Percentiles rank a stretch among this genome's conserved stretches.
phyloP scores from a whole-genome alignment of 352 stramenopile species.

The Saprolegnia parasitica region DNA sequence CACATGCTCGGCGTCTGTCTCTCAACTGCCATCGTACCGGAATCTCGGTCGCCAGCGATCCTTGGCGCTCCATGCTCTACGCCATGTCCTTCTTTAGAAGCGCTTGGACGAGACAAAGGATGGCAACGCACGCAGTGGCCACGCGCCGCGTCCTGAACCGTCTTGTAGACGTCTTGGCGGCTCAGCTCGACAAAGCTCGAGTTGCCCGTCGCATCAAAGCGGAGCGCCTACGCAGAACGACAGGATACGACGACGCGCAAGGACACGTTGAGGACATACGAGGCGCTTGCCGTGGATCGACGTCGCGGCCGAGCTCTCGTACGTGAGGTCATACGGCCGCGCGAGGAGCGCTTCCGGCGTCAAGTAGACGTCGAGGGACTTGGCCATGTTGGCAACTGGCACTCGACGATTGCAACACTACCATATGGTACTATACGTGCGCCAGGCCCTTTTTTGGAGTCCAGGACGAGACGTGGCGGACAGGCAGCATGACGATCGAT shows the following conservation, averaged over 20 bases:
- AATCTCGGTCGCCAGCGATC: neutral
- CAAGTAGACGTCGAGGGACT: constrained; percentile 1
- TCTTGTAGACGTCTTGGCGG: constrained; percentile 45
- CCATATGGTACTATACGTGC: too few species aligned
- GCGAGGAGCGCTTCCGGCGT: neutral
- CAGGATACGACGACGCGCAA: neutral
- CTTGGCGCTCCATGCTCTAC: too few species aligned
- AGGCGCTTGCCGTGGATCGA: constrained; percentile 10
- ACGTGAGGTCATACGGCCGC: constrained; percentile 6
- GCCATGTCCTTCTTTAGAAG: too few species aligned
- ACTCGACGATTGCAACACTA: too few species aligned
- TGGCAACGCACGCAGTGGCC: neutral
- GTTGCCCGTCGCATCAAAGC: constrained; percentile 50
- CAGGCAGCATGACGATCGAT: too few species aligned
- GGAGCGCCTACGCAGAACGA: constrained; percentile 35
- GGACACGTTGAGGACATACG: neutral
- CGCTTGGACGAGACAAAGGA: neutral
- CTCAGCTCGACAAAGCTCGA: constrained; percentile 50
- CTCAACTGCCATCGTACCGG: neutral
- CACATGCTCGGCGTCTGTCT: neutral
- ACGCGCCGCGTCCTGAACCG: constrained; percentile 34
- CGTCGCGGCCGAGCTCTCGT: constrained; percentile 3
- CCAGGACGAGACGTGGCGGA: too few species aligned
- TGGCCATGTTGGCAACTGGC: neutral
- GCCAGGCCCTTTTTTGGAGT: too few species aligned